phyloP scores from a whole-genome alignment of 208 protist species.

The Leishmania tarentolae region DNA sequence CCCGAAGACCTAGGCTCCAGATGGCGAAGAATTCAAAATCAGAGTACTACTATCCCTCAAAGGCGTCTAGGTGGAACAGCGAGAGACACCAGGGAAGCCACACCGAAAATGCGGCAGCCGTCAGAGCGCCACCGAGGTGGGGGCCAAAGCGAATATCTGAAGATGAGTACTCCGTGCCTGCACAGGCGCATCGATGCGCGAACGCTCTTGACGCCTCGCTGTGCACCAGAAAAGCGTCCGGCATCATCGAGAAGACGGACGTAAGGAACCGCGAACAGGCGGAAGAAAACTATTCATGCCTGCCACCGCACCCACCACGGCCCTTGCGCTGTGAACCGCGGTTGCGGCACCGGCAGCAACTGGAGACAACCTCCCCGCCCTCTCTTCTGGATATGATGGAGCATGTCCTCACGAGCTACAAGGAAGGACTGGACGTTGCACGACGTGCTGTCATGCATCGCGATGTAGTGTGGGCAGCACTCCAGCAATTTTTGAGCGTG shows the following conservation, averaged over 20 bases:
- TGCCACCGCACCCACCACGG: background rate
- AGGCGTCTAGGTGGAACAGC: background rate
- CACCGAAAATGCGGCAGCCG: background rate
- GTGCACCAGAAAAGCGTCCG: background rate
- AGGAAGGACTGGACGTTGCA: constrained; percentile 2
- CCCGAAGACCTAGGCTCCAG: background rate
- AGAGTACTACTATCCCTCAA: background rate
- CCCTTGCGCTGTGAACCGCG: background rate
- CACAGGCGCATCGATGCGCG: background rate
- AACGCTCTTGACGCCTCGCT: background rate
- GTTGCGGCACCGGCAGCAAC: background rate
- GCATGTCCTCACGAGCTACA: constrained; percentile 9
- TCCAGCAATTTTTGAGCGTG: constrained; percentile 24
- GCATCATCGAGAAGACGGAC: background rate
- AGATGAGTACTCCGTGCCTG: background rate
- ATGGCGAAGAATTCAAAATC: background rate
- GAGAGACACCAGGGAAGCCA: background rate
- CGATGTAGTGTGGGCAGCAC: constrained; percentile 32
- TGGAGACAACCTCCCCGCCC: background rate
- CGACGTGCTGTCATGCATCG: constrained; percentile 25
- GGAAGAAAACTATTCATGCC: background rate
- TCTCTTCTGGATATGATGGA: background rate
- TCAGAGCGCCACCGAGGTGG: background rate
- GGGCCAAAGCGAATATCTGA: background rate
- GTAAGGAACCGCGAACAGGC: background rate